Percentiles rank a stretch among this genome's conserved stretches.
phyloP scores from a whole-genome alignment of 1,284 basidiomycete species.

The Takashimella koratensis region DNA sequence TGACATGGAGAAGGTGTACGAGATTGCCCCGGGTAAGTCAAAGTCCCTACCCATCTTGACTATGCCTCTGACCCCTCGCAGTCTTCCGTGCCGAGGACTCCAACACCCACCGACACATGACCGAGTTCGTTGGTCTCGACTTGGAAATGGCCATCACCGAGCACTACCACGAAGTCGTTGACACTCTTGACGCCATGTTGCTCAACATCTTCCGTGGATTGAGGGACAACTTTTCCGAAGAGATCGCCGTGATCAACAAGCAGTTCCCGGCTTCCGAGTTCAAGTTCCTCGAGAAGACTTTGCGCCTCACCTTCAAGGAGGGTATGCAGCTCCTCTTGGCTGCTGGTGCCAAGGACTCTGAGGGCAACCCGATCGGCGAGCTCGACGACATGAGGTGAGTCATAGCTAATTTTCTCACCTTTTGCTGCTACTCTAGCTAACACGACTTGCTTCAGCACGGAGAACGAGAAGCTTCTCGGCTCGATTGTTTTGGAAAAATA shows the following conservation, averaged over 20 bases:
- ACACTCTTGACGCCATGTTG: slow-evolving; percentile 78
- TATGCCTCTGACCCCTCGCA: neutral
- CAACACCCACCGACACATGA: slow-evolving; percentile 96
- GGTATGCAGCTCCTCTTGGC: slow-evolving; percentile 81
- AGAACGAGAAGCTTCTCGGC: slow-evolving; percentile 84
- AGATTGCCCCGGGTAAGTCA: slow-evolving; percentile 66
- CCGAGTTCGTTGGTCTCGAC: slow-evolving; percentile 98
- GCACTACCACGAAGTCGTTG: slow-evolving; percentile 95
- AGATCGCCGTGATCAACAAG: slow-evolving; percentile 72
- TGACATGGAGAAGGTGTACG: slow-evolving; percentile 96
- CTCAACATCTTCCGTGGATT: slow-evolving; percentile 78
- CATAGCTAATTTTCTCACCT: no score
- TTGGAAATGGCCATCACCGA: slow-evolving; percentile 98
- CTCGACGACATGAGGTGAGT: slow-evolving; percentile 84
- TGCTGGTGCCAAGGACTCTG: slow-evolving; percentile 62
- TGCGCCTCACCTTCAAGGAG: slow-evolving; percentile 78
- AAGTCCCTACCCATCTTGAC: neutral
- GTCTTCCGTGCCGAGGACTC: slow-evolving; percentile 97
- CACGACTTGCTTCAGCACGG: slow-evolving; percentile 35
- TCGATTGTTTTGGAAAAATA: slow-evolving; percentile 85
- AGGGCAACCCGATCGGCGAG: slow-evolving; percentile 56
- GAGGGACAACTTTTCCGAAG: slow-evolving; percentile 69
- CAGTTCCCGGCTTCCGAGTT: slow-evolving; percentile 92
- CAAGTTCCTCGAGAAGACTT: slow-evolving; percentile 75
- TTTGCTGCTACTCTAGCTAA: no score